A percentile compares a stretch with the other conserved stretches of the same genome.
phyloP scores from a whole-genome alignment of 2,329 filamentous ascomycete genomes.

The Pseudopithomyces chartarum region DNA sequence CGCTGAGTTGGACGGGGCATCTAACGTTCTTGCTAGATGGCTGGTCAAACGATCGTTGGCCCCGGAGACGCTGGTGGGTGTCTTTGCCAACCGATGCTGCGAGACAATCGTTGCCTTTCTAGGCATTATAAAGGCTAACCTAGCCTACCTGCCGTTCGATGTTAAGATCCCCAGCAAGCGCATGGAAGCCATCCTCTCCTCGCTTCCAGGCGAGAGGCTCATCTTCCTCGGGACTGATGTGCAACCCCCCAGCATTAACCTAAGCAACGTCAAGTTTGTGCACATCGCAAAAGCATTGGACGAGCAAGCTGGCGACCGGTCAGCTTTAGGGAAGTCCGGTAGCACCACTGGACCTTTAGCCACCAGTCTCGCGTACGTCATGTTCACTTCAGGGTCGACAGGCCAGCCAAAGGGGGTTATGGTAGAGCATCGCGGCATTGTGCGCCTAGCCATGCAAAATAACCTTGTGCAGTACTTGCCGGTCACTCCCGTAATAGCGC shows the following conservation, averaged over 20 bases:
- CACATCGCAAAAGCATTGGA: too few species aligned
- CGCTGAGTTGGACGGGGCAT: too few species aligned
- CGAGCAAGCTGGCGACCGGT: too few species aligned
- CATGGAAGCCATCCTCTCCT: slow-evolving; percentile 37
- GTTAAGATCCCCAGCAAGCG: slow-evolving; percentile 37
- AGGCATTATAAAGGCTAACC: slow-evolving; percentile 47
- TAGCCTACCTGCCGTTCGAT: slow-evolving; percentile 46
- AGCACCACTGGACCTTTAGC: too few species aligned
- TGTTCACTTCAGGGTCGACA: slow-evolving; percentile 16
- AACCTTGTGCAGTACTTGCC: slow-evolving; percentile 11
- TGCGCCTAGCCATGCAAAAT: slow-evolving; percentile 31
- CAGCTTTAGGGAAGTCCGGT: too few species aligned
- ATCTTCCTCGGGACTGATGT: slow-evolving; percentile 1
- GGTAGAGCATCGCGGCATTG: slow-evolving; percentile 62
- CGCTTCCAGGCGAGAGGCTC: slow-evolving; percentile 3
- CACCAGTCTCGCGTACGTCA: too few species aligned
- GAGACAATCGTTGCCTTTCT: slow-evolving; percentile 42
- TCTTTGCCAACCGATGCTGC: slow-evolving; percentile 20
- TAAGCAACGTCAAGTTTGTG: too few species aligned
- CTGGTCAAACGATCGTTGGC: too few species aligned
- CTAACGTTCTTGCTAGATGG: too few species aligned
- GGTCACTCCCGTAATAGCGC: slow-evolving; percentile 40
- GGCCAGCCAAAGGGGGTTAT: slow-evolving; percentile 62
- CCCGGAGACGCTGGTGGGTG: slow-evolving; percentile 16
- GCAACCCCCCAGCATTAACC: too few species aligned